phyloP scores from a whole-genome alignment of 345 rosid genomes.

The Hibiscus syriacus region DNA sequence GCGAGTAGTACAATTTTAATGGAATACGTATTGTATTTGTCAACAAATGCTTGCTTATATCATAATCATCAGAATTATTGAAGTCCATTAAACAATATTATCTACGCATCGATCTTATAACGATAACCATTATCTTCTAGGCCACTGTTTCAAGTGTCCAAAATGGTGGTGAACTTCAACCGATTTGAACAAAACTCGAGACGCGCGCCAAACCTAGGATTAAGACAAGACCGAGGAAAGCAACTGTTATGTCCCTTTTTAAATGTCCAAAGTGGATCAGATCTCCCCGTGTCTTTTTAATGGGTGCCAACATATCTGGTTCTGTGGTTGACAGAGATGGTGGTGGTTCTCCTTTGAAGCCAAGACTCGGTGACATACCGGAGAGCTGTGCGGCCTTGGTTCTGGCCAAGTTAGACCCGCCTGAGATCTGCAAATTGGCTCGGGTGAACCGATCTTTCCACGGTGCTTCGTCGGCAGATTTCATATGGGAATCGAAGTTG shows the following conservation, averaged over 20 bases:
- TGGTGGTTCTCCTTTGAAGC: constrained; percentile 13
- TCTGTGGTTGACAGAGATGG: constrained; percentile 3
- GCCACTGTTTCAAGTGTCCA: background rate
- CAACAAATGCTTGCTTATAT: background rate
- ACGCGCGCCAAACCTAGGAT: background rate
- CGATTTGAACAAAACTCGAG: background rate
- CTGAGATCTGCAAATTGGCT: constrained; percentile 51
- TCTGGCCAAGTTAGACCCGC: constrained; percentile 40
- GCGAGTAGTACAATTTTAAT: background rate
- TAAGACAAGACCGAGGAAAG: background rate
- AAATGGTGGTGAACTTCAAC: too few species aligned
- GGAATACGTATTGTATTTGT: background rate
- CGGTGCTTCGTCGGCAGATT: constrained; percentile 56
- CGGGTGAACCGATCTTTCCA: constrained; percentile 40
- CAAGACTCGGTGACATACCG: constrained; percentile 46
- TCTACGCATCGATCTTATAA: too few species aligned
- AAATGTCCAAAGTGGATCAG: background rate
- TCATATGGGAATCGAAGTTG: constrained; percentile 54
- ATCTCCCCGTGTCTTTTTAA: background rate
- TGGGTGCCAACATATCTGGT: constrained; percentile 8
- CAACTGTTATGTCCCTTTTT: background rate
- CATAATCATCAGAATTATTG: background rate
- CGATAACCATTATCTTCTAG: background rate
- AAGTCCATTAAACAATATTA: background rate
- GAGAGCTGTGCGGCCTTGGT: constrained; percentile 57